Evolutionary conservation across 345 rosid species (phyloP).

Genomic region (Populus davidiana): DNA sequence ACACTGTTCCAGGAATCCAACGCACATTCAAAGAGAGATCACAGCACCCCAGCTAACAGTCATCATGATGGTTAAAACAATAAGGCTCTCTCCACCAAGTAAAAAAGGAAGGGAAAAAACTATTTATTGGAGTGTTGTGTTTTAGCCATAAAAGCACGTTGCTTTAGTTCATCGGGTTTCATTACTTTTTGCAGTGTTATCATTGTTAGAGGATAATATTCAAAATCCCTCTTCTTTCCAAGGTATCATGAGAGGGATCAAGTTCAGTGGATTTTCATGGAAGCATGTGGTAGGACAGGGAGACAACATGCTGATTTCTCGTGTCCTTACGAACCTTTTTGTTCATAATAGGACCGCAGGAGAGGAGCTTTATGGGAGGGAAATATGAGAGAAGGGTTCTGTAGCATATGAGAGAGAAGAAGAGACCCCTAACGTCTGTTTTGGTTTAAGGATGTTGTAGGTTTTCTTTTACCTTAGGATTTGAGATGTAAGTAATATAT

Average conservation of each 20-base stretch:
- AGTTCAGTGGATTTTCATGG: constrained; percentile 1
- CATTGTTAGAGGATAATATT: constrained; percentile 3
- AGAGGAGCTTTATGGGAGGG: neutral
- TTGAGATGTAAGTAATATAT: neutral
- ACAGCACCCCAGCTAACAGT: neutral
- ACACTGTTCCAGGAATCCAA: neutral
- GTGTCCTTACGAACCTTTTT: neutral
- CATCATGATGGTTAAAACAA: constrained; percentile 13
- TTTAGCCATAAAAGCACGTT: neutral
- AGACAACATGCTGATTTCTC: constrained; percentile 1
- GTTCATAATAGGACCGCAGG: neutral
- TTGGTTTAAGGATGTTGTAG: no score
- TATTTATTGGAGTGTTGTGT: neutral
- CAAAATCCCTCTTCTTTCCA: constrained; percentile 1
- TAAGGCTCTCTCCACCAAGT: constrained; percentile 1
- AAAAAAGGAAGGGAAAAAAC: neutral
- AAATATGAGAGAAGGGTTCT: constrained; percentile 2
- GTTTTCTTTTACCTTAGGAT: neutral
- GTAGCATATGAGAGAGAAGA: neutral
- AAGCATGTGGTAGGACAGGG: neutral
- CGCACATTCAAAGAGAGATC: neutral
- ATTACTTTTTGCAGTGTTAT: neutral
- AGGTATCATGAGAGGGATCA: constrained; percentile 4
- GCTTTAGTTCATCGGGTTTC: neutral
- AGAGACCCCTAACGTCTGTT: no score